Base-by-base conservation (phyloP, 768 basidiomycete genomes). In the Zangia roseola region DNA sequence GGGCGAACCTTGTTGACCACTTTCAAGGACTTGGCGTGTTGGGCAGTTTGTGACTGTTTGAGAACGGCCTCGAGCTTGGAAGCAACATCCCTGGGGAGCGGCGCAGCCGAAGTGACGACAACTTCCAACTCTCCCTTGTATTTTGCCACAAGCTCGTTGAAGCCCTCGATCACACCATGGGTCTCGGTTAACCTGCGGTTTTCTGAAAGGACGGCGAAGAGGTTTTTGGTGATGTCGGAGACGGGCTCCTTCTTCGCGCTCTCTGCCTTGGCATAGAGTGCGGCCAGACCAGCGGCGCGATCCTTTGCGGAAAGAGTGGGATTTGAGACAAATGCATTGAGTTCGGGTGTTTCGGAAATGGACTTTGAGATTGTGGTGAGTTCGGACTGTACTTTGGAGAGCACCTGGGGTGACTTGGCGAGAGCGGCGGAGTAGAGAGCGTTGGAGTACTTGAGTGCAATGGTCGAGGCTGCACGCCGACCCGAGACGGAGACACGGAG, bases 91-190 rank as follows among this genome's bases (percentile, higher is more conserved):
- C 75, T 87, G 48, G 89, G 77, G 51, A 98, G 78, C 13, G 93
- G 83, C 25, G 82, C 61, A 14, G 91, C 92, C 33, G 91, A 93
- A 45, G 94, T 95, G 73, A 98, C 90, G 47, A 83, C 79, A 54
- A 98, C 90, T 64, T 86, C 90, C 54, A 97, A 74, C 74, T 98
- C 95, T 59, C 97, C 97, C 69, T 82, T 86, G 79, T 97, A 82
- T 61, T 88, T 83, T 38, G 90, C 72, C 51, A 95, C 86, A 56
- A 98, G 83, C 67, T 86, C 85, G 59, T 90, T 86, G 75, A 97
- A 97, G 52, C 90, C 92, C 64, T 88, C 83, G 61, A 97, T 89
- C 55, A 95, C 91, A 52, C 85, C 86, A 59, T 82, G 74, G 16
- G 89, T 83, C 77, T 95, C 89, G 54, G 74, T 79, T 53, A 98